Evolutionary conservation across 768 basidiomycete genomes (phyloP).

Genomic region (Xerocomus brunneocitrinus): DNA sequence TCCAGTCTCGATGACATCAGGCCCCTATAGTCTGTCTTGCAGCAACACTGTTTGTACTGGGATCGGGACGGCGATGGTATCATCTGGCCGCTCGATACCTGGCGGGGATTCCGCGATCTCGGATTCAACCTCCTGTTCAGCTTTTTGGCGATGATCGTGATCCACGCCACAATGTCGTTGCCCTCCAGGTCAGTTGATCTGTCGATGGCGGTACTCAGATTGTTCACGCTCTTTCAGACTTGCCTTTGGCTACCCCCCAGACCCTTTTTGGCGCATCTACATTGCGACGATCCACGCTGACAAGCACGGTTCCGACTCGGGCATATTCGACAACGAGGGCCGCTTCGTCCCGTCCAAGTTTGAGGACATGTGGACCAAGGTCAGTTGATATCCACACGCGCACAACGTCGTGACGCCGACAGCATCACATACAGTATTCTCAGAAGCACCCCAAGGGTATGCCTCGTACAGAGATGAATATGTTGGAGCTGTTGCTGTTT

Average conservation of each 20-base stretch:
- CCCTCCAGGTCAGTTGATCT: slow-evolving; percentile 24
- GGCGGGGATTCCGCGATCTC: slow-evolving; percentile 36
- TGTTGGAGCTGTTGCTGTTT: slow-evolving; percentile 31
- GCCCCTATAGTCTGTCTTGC: slow-evolving; percentile 33
- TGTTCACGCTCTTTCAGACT: slow-evolving; percentile 9
- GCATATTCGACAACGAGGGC: slow-evolving; percentile 38
- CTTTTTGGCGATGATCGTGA: slow-evolving; percentile 31
- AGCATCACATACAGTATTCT: slow-evolving; percentile 10
- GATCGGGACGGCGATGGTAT: slow-evolving; percentile 39
- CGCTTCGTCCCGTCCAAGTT: slow-evolving; percentile 40
- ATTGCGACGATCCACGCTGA: slow-evolving; percentile 32
- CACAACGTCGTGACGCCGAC: not conserved
- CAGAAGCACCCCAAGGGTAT: slow-evolving; percentile 1
- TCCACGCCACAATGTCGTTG: slow-evolving; percentile 35
- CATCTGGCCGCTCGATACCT: slow-evolving; percentile 44
- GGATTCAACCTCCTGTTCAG: slow-evolving; percentile 38
- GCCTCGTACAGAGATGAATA: slow-evolving; percentile 23
- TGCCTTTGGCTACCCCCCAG: slow-evolving; percentile 29
- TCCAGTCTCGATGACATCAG: not conserved
- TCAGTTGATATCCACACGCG: slow-evolving; percentile 3
- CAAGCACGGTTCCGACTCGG: slow-evolving; percentile 44
- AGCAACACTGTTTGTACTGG: slow-evolving; percentile 41
- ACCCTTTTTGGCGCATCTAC: slow-evolving; percentile 40
- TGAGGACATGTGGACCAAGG: slow-evolving; percentile 42
- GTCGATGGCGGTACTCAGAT: not conserved